Percentiles rank a stretch among this genome's conserved stretches.
These are phyloP conservation scores for Hibiscus tridactylites DNA, from an alignment of 345 rosid genomes.

Conservation along the genomic window DNA sequence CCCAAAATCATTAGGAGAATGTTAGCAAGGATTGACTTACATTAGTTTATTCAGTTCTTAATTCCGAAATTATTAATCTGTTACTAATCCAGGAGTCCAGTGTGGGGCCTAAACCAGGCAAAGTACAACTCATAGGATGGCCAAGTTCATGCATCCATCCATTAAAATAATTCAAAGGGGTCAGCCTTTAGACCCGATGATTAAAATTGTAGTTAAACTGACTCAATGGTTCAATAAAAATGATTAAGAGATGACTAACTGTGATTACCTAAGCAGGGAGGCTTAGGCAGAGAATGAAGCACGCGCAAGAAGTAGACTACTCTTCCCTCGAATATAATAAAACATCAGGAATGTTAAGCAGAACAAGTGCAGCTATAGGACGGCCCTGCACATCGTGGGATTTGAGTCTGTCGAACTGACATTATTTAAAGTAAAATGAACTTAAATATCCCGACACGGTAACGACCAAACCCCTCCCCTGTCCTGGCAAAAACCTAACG, in stretches of 20 bases:
- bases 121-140: constrained; percentile 43
- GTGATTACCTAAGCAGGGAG: constrained; percentile 2
- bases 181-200: constrained; percentile 11
- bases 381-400: constrained; percentile 43
- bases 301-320: constrained; percentile 3
- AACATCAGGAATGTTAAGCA: constrained; percentile 10
- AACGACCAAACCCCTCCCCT: constrained; percentile 35
- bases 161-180: constrained; percentile 20
- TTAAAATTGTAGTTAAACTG: constrained; percentile 13
- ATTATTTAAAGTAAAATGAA: constrained; percentile 6
- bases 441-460: constrained; percentile 23
- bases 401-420: constrained; percentile 19
- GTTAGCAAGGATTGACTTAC: constrained; percentile 35
- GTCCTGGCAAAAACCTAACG: constrained; percentile 32
- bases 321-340: constrained; percentile 16
- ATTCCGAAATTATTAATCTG: constrained; percentile 22
- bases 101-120: constrained; percentile 37
- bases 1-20: constrained; percentile 8
- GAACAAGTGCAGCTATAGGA: constrained; percentile 13
- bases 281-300: constrained; percentile 8
- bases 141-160: constrained; percentile 29
- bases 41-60: constrained; percentile 16
- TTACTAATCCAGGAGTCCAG: constrained; percentile 37
- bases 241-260: constrained; percentile 17
- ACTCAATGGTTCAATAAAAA: constrained; percentile 9